Evolutionary conservation across 805 yeast species (phyloP), one percentile per base, ranked within the genome.

Genomic region (Candida jianshihensis): DNA sequence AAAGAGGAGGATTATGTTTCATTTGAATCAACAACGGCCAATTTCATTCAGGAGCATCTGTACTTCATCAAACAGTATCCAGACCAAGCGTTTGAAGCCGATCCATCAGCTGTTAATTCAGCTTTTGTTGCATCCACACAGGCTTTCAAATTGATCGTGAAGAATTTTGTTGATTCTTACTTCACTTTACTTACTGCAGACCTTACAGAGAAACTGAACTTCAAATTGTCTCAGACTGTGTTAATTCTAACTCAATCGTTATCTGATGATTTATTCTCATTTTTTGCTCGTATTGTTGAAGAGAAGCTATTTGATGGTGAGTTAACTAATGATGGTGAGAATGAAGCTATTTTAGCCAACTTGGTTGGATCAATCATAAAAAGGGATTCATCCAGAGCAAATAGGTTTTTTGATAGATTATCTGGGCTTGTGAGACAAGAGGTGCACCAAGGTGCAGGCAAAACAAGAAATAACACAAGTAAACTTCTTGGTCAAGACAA

Each of bases 401-500:
- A 18, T 5, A 37, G 37, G n/a, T 44, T 61, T 11, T 57, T 62
- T 36, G 34, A 43, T 1, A 41, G 39, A 9, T 36, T 64, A 19
- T 43, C 53, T n/a, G 42, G 64, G 5, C 70, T 70, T 35, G 77
- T 89, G 19, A 63, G 66, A 26, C 75, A 70, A 24, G 95, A 90
- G 51, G 66, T 90, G 16, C 62, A 63, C 10, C 85, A 79, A 44
- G 83, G 89, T 44, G 97, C 97, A 0, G 97, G 97, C 4, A 59
- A 72, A 1, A 63, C 78, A 0, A 71, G 96, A 54, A 70, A 57
- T 29, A 75, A 67, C 5, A 75, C 81, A 0, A 63, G 71, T 6
- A 89, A 82, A 21, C 66, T 82, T 19, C 66, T 78, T 19, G 84
- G 84, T n/a, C 70, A 88, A 29, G 97, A 92, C 57, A 81, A 80